These are phyloP conservation scores for Picea mariana DNA, from an alignment of 83 land plant genomes.

Conservation along the genomic window DNA sequence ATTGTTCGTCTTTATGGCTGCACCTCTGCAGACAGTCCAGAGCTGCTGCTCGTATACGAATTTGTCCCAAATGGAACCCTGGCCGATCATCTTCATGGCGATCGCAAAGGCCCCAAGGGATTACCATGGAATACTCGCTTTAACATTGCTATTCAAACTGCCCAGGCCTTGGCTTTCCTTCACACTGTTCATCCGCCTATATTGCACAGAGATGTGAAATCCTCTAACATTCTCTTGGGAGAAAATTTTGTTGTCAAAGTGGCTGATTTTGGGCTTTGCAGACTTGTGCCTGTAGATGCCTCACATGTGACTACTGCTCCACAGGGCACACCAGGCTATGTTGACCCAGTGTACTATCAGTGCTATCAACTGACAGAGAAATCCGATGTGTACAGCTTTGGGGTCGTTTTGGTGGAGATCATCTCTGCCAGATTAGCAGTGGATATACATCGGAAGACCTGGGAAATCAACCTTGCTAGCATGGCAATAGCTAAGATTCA, in stretches of 20 bases:
- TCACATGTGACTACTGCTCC: too few species aligned
- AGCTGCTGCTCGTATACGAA: constrained; percentile 67
- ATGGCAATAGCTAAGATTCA: constrained; percentile 41
- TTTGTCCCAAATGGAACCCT: constrained; percentile 64
- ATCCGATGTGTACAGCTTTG: constrained; percentile 91
- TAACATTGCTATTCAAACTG: constrained; percentile 17
- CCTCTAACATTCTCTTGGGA: constrained; percentile 14
- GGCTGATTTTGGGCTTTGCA: too few species aligned
- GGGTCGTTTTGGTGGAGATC: constrained; percentile 84
- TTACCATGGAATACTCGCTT: constrained; percentile 17
- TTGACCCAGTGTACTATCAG: constrained; percentile 76
- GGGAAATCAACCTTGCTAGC: constrained; percentile 41
- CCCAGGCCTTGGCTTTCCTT: constrained; percentile 18
- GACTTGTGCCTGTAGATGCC: too few species aligned
- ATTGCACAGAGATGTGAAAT: constrained; percentile 22
- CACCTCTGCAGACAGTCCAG: constrained; percentile 39
- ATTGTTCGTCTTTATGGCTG: constrained; percentile 73
- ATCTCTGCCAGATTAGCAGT: constrained; percentile 66
- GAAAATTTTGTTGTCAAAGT: not conserved
- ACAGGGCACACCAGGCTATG: constrained; percentile 52
- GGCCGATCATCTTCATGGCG: constrained; percentile 16
- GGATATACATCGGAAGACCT: constrained; percentile 37
- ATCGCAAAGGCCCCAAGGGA: not conserved
- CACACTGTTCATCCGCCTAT: constrained; percentile 3
- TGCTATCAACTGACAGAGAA: constrained; percentile 73